Evolutionary conservation across 306 rosid genomes (phyloP), one percentile per base, ranked within the genome.

Genomic region (Lathyrus tuberosus): DNA sequence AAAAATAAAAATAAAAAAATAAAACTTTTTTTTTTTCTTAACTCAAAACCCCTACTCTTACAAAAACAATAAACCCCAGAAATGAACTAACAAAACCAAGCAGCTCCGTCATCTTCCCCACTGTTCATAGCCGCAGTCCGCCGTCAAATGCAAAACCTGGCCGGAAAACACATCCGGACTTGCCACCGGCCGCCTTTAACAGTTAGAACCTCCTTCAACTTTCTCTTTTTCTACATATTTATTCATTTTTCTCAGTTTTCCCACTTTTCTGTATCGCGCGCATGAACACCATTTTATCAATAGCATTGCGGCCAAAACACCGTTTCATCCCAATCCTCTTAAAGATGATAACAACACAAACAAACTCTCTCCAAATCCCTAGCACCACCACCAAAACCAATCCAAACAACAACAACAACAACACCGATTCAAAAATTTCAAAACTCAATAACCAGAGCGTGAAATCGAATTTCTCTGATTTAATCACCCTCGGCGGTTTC

Each of bases 401-500:
- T 33, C 2, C 38, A 33, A 33, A 6, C 38, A 33, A 33, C 38
- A n/a, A n/a, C n/a, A 30, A 30, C 33, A 33, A 5, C 38, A 26
- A 3, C 30, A 26, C 17, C 5, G 3, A 4, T 14, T 16, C 24
- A 16, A 1, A 5, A 5, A 6, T 7, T 20, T 15, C 20, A 16
- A 52, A 52, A 18, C 10, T 10, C n/a, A 60, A 60, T 4, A 71
- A 74, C 57, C 76, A 75, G 16, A 71, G 17, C 16, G 81, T 82
- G 30, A 46, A 54, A 65, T 73, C 77, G 26, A 80, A 85, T 8
- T 13, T 88, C 18, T 69, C 85, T 1, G 91, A 89, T 76, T 81
- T 89, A 70, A 69, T 84, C 18, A 72, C 91, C 13, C 79, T 89
- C 13, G 81, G 86, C 12, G 59, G 77, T 56, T 89, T 89, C 66